A percentile compares a stretch with the other conserved stretches of the same genome.
Evolutionary conservation across 805 yeast genomes (phyloP).

Genomic region (Dipodascopsis tothii): DNA sequence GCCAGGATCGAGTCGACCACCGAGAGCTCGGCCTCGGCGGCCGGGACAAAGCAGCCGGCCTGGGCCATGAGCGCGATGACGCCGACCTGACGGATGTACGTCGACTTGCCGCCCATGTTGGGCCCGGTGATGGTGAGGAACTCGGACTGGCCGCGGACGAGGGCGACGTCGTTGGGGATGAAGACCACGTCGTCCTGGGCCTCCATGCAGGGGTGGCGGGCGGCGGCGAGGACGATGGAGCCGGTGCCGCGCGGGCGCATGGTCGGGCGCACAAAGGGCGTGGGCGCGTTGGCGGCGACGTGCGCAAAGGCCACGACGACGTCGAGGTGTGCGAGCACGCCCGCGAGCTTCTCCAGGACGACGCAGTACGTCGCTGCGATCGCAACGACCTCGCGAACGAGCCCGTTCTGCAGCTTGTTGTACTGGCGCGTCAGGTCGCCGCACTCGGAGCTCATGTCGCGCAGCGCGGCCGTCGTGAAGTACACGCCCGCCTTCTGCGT

Average conservation of each 20-base stretch:
- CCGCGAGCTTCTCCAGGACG: slow-evolving; percentile 61
- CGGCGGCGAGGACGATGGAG: slow-evolving; percentile 50
- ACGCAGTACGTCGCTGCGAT: slow-evolving; percentile 78
- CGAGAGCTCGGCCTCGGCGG: slow-evolving; percentile 65
- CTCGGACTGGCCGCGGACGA: slow-evolving; percentile 51
- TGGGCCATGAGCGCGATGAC: slow-evolving; percentile 82
- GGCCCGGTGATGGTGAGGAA: slow-evolving; percentile 90
- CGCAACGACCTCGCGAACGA: slow-evolving; percentile 74
- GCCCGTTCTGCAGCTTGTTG: slow-evolving; percentile 62
- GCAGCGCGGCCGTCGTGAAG: slow-evolving; percentile 68
- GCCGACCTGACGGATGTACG: slow-evolving; percentile 84
- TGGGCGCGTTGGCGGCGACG: slow-evolving; percentile 72
- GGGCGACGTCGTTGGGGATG: slow-evolving; percentile 79
- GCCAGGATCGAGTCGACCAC: slow-evolving; percentile 88
- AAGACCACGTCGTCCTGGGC: slow-evolving; percentile 85
- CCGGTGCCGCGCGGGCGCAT: slow-evolving; percentile 46
- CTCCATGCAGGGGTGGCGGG: slow-evolving; percentile 93
- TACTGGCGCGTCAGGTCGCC: slow-evolving; percentile 57
- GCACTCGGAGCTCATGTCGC: slow-evolving; percentile 52
- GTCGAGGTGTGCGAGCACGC: slow-evolving; percentile 65
- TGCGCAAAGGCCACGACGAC: slow-evolving; percentile 82
- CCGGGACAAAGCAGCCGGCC: slow-evolving; percentile 84
- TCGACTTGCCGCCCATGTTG: slow-evolving; percentile 96
- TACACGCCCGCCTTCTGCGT: slow-evolving; percentile 94
- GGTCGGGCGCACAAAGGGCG: slow-evolving; percentile 68